A percentile compares a stretch with the other conserved stretches of the same genome.
Conservation (phyloP, 805 yeast genomes). For the Torulaspora gathmanii region DNA sequence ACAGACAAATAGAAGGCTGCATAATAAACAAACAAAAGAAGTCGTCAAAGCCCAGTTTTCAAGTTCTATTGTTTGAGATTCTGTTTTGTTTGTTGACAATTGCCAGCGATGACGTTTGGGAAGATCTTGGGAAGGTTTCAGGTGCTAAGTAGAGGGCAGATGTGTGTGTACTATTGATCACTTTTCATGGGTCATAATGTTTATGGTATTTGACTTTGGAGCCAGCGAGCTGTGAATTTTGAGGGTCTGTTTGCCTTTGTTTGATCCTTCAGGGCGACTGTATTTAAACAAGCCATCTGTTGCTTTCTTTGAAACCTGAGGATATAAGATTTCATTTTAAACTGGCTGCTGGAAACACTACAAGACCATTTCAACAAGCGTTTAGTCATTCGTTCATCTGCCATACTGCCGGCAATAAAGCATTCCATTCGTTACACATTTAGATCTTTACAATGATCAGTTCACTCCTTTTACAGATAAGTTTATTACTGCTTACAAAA, state of each 20-base stretch:
- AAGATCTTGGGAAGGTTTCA: neutral
- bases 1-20: conserved; percentile 1
- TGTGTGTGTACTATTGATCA: too few species aligned
- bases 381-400: conserved; percentile 3
- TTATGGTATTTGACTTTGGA: neutral
- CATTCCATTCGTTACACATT: conserved; percentile 10
- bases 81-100: neutral
- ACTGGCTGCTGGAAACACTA: neutral
- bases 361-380: neutral
- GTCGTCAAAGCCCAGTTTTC: neutral
- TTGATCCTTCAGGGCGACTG: neutral
- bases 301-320: neutral
- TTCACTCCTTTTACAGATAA: conserved; percentile 6
- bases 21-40: neutral
- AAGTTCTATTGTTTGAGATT: neutral
- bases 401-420: neutral
- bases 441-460: conserved; percentile 7
- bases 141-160: neutral
- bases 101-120: neutral
- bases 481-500: neutral
- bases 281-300: conserved; percentile 3
- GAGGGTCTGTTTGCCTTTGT: neutral
- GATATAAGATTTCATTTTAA: neutral
- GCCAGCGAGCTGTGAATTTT: conserved; percentile 1
- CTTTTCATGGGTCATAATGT: neutral